Conservation (phyloP, 805 yeast genomes). For the Metschnikowia orientalis region DNA sequence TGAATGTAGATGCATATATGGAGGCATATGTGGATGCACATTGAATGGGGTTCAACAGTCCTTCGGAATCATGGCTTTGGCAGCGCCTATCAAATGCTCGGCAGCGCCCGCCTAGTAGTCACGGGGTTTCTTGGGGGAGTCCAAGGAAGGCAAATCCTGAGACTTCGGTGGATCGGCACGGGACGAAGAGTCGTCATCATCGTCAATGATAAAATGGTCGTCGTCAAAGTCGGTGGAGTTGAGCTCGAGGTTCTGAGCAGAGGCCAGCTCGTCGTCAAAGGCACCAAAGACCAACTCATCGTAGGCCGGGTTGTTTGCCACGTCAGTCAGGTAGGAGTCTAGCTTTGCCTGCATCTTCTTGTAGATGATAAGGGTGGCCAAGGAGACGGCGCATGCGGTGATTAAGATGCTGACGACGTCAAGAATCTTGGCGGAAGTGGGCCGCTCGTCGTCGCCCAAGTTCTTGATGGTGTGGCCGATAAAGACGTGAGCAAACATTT, state of each 20-base stretch:
- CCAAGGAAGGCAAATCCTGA: no score
- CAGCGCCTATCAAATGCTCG: no score
- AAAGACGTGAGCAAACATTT: conserved; percentile 68
- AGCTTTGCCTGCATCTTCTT: conserved; percentile 43
- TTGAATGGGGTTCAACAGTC: no score
- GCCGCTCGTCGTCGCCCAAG: conserved; percentile 54
- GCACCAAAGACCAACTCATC: conserved; percentile 38
- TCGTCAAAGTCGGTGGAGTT: conserved; percentile 36
- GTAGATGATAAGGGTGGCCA: conserved; percentile 68
- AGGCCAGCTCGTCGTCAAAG: conserved; percentile 36
- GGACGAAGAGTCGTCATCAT: conserved; percentile 36
- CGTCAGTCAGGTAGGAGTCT: conserved; percentile 22
- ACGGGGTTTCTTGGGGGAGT: no score
- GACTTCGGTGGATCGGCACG: no score
- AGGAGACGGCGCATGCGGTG: conserved; percentile 50
- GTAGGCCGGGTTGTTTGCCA: conserved; percentile 15
- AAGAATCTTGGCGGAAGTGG: conserved; percentile 48
- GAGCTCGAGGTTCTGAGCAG: conserved; percentile 30
- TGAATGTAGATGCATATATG: no score
- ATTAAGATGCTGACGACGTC: conserved; percentile 59
- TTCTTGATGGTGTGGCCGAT: conserved; percentile 71
- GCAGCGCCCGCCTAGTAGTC: no score
- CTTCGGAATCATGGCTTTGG: no score
- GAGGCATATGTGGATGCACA: no score
- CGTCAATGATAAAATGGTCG: conserved; percentile 39